Base-by-base conservation (phyloP, 202 grass and related monocot genomes). In the Panicum hallii region DNA sequence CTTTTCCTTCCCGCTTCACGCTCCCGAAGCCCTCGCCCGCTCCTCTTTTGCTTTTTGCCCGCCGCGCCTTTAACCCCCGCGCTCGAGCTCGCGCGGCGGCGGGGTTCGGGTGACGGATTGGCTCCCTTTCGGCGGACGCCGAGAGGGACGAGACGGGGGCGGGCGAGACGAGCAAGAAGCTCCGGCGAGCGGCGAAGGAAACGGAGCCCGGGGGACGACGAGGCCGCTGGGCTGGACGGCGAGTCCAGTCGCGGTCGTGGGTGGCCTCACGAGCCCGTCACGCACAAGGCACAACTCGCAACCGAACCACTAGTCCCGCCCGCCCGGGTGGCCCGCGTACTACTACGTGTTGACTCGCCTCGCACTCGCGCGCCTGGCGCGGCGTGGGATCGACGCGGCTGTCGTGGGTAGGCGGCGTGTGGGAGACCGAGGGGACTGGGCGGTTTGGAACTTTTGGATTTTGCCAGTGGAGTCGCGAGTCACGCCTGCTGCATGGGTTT, bases 1-100 rank as follows among this genome's bases (percentile, higher is more conserved):
- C 14, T 82, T 86, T 86, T 38, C 36, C 36, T 86, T 57, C 65
- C 72, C 83, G 72, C 83, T 72, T 55, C 84, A 85, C 87, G 82
- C 78, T 55, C 34, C 32, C 6, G 41, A 30, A 42, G 23, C 63
- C 17, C 36, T 9, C 53, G 15, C 52, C 1, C 41, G 6, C 75
- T 42, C 34, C 73, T 10, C 7, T 12, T 74, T 54, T 55, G 8
- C 49, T 40, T 54, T 54, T 55, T 74, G 0, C 12, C 10, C 62
- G 28, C 28, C 30, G 67, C 15, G 46, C 47, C 70, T 53, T 73
- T 73, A 26, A 52, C n/a, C 50, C 15, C 46, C 44, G 68, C 70
- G 22, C 69, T 36, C 71, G 15, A 53, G 48, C 16, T 74, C 28
- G 44, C 70, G 46, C 40, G 11, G 10, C 20, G 67, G 47, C 26